Evolutionary conservation across 139 green algal genomes (phyloP).

Genomic region (Chlorokybus atmophyticus): DNA sequence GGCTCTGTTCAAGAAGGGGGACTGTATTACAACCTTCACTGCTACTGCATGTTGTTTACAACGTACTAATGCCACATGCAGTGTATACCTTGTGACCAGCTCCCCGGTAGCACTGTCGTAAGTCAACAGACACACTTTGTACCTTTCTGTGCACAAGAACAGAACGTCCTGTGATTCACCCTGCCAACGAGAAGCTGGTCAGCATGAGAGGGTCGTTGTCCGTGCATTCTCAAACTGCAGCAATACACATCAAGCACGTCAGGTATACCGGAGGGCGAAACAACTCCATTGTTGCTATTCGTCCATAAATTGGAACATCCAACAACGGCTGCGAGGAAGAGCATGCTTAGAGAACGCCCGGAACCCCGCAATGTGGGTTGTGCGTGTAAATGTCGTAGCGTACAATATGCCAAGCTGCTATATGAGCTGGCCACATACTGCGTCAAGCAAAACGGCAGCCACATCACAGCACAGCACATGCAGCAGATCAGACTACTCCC

Average conservation of each 20-base stretch:
- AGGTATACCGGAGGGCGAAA: slow-evolving; percentile 48
- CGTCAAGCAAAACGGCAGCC: too few relatives aligned
- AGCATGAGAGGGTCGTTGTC: too few relatives aligned
- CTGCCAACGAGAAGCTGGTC: too few relatives aligned
- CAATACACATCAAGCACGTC: background rate
- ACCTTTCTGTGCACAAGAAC: slow-evolving; percentile 84
- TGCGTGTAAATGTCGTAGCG: background rate
- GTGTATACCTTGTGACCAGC: slow-evolving; percentile 64
- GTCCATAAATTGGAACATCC: slow-evolving; percentile 84
- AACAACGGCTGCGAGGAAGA: slow-evolving; percentile 51
- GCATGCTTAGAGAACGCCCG: slow-evolving; percentile 1
- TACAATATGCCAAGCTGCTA: too few relatives aligned
- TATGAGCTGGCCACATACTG: too few relatives aligned
- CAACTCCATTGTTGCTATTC: slow-evolving; percentile 68
- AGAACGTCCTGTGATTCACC: slow-evolving; percentile 56
- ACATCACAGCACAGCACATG: too few relatives aligned
- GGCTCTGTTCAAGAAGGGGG: slow-evolving; percentile 29
- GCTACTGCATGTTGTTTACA: too few relatives aligned
- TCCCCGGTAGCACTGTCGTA: slow-evolving; percentile 56
- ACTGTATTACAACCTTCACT: too few relatives aligned
- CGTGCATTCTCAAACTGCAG: too few relatives aligned
- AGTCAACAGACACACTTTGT: slow-evolving; percentile 79
- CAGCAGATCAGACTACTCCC: too few relatives aligned
- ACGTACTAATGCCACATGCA: too few relatives aligned
- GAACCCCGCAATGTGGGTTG: background rate